Evolutionary conservation across 495 filamentous ascomycete genomes (phyloP), one percentile per base, ranked within the genome.

Genomic region (Trichoderma gamsii): DNA sequence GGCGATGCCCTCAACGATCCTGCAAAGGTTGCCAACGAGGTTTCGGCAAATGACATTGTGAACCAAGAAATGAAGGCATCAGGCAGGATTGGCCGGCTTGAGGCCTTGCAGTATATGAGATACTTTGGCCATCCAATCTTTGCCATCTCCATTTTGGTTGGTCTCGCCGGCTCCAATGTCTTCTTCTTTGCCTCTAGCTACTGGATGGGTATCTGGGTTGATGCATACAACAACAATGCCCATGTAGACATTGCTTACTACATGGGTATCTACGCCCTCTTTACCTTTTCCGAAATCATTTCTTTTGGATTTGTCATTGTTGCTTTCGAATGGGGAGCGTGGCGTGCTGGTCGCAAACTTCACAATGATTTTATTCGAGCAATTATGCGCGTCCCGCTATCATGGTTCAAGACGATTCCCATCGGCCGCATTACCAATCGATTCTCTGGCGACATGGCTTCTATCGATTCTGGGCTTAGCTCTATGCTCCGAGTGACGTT

Each of bases 371-470:
- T 84, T 52, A 74, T 84, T 4, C 74, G 70, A 32, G 75, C 76
- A 6, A 75, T 87, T 5, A 70, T 87, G 67, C 78, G 77, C 38
- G 83, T 84, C 18, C 81, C 85, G 9, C 76, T 86, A 21, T 76
- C 78, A 3, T 87, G 83, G 77, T 85, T 84, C 67, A 84, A 86
- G 74, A 80, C 81, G 15, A 81, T 80, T 15, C 84, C 86, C 0
- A 68, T 84, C 11, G 86, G 86, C 2, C 77, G 81, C n/a, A 81
- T 87, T 56, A 77, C 85, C 43, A 86, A 87, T 70, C 79, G 86
- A 23, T 84, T 88, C 66, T 80, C 81, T 4, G 77, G 80, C 16
- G 86, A 87, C 71, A 72, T 86, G 59, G 75, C 77, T 41, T 79
- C 78, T 0, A 73, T 85, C 25, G 78, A 80, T 56, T 76, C 67